phyloP scores from a whole-genome alignment of 345 rosid genomes.

The Eucalyptus cloeziana region DNA sequence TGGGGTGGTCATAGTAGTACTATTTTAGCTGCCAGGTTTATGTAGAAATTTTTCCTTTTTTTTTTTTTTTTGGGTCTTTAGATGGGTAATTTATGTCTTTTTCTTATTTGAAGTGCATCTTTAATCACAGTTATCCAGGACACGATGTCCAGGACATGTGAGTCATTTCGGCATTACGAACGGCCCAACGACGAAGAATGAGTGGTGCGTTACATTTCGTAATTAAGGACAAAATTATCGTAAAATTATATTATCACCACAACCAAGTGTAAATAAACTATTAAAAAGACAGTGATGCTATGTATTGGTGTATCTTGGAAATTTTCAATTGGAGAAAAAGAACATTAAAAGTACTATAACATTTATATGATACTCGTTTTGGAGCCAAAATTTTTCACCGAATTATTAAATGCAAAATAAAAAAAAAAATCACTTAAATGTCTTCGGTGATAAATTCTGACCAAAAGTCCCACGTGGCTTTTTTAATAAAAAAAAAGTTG shows the following conservation, averaged over 20 bases:
- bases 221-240: not conserved
- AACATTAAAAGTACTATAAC: not conserved
- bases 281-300: not conserved
- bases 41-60: fast-evolving
- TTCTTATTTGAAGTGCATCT: not conserved
- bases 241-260: not conserved
- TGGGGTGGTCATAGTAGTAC: not conserved
- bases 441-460: fast-evolving
- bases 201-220: not conserved
- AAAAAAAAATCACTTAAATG: not conserved
- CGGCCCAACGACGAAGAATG: fast-evolving
- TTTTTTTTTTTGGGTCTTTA: not conserved
- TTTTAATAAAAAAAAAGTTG: no score
- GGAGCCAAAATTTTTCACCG: fast-evolving
- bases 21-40: not conserved
- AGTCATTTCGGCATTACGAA: not conserved
- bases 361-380: not conserved
- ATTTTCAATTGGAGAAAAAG: not conserved
- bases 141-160: not conserved
- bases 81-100: not conserved
- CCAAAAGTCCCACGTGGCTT: fast-evolving
- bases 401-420: fast-evolving
- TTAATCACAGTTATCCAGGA: not conserved
- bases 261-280: not conserved
- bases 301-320: not conserved